These are phyloP conservation scores for Nymphaea thermarum DNA, from an alignment of 164 flowering plant species.

Conservation along the genomic window DNA sequence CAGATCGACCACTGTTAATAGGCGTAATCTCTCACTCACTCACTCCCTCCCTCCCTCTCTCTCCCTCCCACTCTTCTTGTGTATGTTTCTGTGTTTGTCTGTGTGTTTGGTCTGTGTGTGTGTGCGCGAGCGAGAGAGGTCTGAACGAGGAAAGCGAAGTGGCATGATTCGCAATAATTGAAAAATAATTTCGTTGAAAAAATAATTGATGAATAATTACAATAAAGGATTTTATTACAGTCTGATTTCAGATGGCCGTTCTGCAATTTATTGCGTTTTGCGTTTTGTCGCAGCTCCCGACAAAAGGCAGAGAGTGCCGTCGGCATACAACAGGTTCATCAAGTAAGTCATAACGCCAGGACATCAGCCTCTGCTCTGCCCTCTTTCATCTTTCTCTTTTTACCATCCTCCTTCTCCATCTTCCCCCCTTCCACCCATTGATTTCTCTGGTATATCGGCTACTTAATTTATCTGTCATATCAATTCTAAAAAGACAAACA, in stretches of 20 bases:
- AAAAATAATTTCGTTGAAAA: conserved; percentile 2
- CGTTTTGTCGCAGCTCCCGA: conserved; percentile 65
- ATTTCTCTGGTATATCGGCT: no score
- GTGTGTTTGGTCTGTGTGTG: background rate
- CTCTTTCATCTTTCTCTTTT: background rate
- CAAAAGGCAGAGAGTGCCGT: conserved; percentile 99
- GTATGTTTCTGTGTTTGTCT: no score
- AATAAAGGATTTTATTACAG: conserved; percentile 18
- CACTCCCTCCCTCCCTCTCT: background rate
- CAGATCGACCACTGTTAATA: background rate
- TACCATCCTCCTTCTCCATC: background rate
- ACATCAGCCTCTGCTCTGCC: background rate
- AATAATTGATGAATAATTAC: conserved; percentile 14
- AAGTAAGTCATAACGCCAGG: conserved; percentile 43
- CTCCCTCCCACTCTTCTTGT: background rate
- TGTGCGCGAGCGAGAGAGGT: background rate
- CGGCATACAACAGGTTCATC: conserved; percentile 98
- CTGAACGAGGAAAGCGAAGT: background rate
- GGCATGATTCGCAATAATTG: background rate
- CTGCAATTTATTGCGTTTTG: no score
- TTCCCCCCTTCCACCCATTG: background rate
- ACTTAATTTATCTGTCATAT: no score
- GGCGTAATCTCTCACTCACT: background rate
- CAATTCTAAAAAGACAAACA: background rate
- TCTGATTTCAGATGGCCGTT: conserved; percentile 10